Conservation (phyloP, 2,329 filamentous ascomycete species). For the Sporothrix variecibatus region DNA sequence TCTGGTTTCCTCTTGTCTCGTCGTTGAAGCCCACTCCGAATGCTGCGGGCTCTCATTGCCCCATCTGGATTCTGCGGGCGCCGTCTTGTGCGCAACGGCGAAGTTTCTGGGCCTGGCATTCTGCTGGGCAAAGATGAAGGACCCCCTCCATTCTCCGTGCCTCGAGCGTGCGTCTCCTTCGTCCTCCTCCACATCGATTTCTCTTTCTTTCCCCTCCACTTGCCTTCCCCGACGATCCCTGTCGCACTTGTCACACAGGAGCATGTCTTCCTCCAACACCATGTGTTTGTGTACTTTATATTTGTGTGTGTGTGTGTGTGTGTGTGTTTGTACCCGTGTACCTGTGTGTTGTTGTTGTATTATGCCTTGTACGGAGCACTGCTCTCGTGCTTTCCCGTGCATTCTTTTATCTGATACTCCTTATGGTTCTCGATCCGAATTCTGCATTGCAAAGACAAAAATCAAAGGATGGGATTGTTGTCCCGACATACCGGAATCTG, state of each 20-base stretch:
- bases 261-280: not conserved
- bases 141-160: not conserved
- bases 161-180: not conserved
- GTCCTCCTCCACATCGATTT: not conserved
- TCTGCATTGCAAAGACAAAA: not conserved
- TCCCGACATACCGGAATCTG: not conserved
- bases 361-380: not conserved
- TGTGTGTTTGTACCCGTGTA: not conserved
- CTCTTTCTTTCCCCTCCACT: not conserved
- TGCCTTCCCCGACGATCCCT: not conserved
- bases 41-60: not conserved
- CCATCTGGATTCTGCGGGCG: slow-evolving; percentile 6
- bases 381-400: not conserved
- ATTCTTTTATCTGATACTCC: not conserved
- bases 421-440: not conserved
- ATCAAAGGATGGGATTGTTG: not conserved
- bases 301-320: too few species aligned
- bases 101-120: not conserved
- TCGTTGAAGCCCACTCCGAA: not conserved
- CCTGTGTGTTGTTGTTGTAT: not conserved
- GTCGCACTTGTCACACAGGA: slow-evolving; percentile 6
- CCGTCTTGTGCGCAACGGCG: not conserved
- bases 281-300: not conserved
- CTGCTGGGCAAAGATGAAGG: not conserved
- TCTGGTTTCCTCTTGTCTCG: too few species aligned